Evolutionary conservation across 169 alveolate species (phyloP), one percentile per base, ranked within the genome.

Genomic region (Plasmodium inui): DNA sequence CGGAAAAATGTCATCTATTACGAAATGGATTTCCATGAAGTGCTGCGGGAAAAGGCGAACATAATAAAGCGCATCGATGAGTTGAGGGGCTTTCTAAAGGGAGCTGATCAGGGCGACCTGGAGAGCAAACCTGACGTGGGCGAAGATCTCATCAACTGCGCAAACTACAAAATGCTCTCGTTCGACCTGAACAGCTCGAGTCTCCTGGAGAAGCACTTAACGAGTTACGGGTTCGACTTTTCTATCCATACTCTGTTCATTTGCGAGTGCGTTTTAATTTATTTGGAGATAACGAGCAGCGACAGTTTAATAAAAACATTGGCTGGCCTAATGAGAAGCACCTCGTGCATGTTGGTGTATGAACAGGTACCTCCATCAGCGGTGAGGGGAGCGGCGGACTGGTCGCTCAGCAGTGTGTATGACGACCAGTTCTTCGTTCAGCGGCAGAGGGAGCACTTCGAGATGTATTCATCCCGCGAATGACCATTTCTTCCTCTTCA

Each of bases 251-350:
- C 96, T 17, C 17, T 94, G 12, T 94, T 94, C 84, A 53, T 94
- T 30, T 94, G 95, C 81, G 96, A 94, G 44, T 94, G 96, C 85
- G 96, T 94, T 72, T 67, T 94, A 10, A 92, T 94, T 37, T 94
- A 94, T 82, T 82, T 91, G 76, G 95, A 91, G 57, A 50, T 72
- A 67, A 72, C 72, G n/a, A 91, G 92, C 41, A 91, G 95, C 61
- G 95, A 91, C 76, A 39, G 28, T 71, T 82, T 91, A 28, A 91
- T 91, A 73, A 70, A 78, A 70, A 82, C 50, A 1, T 82, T 91
- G 46, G 61, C 86, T 26, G 95, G 74, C 30, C 83, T 91, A 71
- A 91, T 91, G 95, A 67, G 74, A 72, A 82, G 67, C 53, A 91
- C 92, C 14, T 74, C 95, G 0, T 91, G 95, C 57, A 82, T 91